A percentile compares a stretch with the other conserved stretches of the same genome.
Conservation (phyloP, 257 asterid species). For the Scutellaria barbata region DNA sequence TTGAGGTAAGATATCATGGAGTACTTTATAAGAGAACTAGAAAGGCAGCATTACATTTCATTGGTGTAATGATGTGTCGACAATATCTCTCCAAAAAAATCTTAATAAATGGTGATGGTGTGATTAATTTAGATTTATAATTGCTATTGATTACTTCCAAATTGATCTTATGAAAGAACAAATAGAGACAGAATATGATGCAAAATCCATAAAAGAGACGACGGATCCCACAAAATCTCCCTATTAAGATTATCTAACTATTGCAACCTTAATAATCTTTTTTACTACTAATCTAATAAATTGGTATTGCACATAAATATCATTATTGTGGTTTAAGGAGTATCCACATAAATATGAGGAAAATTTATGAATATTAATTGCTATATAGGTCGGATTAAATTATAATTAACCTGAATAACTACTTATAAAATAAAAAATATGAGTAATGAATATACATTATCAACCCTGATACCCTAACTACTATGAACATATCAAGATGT, state of each 20-base stretch:
- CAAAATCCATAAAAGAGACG: constrained; percentile 44
- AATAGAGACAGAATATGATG: constrained; percentile 42
- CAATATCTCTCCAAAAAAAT: background rate
- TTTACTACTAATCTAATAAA: background rate
- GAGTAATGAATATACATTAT: too few species aligned
- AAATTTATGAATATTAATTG: too few species aligned
- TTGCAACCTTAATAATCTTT: constrained; percentile 31
- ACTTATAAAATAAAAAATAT: too few species aligned
- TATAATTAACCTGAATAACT: too few species aligned
- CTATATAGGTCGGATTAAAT: too few species aligned
- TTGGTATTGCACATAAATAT: too few species aligned
- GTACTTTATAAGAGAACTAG: too few species aligned
- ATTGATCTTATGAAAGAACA: constrained; percentile 39
- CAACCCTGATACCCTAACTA: too few species aligned
- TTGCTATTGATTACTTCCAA: constrained; percentile 43
- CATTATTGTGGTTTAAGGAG: constrained; percentile 22
- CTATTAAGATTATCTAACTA: constrained; percentile 34
- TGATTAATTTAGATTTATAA: constrained; percentile 25
- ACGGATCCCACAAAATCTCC: constrained; percentile 53
- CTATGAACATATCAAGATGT: too few species aligned
- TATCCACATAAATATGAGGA: too few species aligned
- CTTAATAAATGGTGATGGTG: constrained; percentile 20
- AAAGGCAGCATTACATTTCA: background rate
- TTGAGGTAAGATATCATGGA: too few species aligned
- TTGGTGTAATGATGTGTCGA: constrained; percentile 17